Percentiles rank a stretch among this genome's conserved stretches.
Evolutionary conservation across 2,329 filamentous ascomycete species (phyloP).

Genomic region (Fusarium sp.): DNA sequence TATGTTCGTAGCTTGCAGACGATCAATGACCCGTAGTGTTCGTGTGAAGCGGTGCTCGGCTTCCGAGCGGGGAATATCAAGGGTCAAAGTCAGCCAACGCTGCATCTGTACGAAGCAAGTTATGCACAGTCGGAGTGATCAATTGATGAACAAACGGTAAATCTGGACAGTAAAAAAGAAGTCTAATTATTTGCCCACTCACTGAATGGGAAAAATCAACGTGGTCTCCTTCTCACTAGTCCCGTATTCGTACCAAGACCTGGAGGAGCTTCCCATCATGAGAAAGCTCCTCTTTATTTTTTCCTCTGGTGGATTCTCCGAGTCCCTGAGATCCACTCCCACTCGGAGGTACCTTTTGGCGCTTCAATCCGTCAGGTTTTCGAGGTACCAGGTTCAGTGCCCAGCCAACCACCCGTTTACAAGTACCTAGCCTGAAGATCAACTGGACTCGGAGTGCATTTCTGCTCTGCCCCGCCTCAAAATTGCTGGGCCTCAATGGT

Average conservation of each 20-base stretch:
- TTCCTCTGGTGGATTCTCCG: constrained; percentile 25
- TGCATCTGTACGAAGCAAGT: constrained; percentile 4
- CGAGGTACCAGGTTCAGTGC: constrained; percentile 12
- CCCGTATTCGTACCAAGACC: constrained; percentile 39
- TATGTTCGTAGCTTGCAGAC: constrained; percentile 8
- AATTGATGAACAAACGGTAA: not conserved
- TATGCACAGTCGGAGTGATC: not conserved
- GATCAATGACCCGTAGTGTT: constrained; percentile 34
- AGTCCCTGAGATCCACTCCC: constrained; percentile 35
- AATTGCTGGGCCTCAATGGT: constrained; percentile 29
- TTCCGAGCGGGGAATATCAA: constrained; percentile 42
- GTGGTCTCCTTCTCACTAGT: constrained; percentile 32
- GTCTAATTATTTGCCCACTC: constrained; percentile 31
- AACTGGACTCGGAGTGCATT: constrained; percentile 13
- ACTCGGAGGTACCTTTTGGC: constrained; percentile 25
- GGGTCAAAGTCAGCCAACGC: constrained; percentile 10
- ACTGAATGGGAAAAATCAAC: constrained; percentile 43
- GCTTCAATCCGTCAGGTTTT: constrained; percentile 1
- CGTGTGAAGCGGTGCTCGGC: constrained; percentile 39
- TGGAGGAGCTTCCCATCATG: constrained; percentile 29
- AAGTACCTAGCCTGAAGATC: constrained; percentile 23
- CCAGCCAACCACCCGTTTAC: constrained; percentile 20
- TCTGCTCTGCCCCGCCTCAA: constrained; percentile 34
- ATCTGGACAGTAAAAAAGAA: not conserved
- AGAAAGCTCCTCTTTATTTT: constrained; percentile 36